Conservation (phyloP, 768 basidiomycete genomes). For the Dendrothele bispora region DNA sequence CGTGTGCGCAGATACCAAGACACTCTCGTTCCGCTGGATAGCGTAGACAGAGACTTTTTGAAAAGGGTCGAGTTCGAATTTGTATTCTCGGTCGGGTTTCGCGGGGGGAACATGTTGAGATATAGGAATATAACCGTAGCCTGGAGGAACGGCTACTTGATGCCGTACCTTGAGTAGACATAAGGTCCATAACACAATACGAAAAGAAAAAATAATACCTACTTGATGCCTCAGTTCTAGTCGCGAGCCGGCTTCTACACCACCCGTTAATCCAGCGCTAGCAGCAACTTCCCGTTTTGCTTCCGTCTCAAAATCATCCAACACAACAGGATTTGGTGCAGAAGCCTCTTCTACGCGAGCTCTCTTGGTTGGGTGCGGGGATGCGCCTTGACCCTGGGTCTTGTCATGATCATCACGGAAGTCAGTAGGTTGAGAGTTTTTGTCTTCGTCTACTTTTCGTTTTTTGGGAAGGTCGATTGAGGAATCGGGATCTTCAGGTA, state of each 20-base stretch:
- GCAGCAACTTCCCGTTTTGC: conserved; percentile 90
- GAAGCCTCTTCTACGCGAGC: not conserved
- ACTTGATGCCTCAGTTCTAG: conserved; percentile 85
- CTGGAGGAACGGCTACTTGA: conserved; percentile 93
- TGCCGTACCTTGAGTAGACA: conserved; percentile 71
- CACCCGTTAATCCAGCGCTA: conserved; percentile 81
- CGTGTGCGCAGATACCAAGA: conserved; percentile 97
- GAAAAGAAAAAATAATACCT: conserved; percentile 15
- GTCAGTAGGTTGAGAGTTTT: too few species aligned
- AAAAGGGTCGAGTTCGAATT: conserved; percentile 96
- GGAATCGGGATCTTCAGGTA: conserved; percentile 22
- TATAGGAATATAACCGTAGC: conserved; percentile 89
- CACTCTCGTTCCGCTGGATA: conserved; percentile 96
- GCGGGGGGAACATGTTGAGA: conserved; percentile 87
- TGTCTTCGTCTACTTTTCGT: conserved; percentile 40
- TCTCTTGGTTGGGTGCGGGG: not conserved
- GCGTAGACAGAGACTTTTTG: conserved; percentile 93
- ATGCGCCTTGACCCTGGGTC: not conserved
- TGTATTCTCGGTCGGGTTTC: conserved; percentile 91
- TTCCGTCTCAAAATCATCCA: conserved; percentile 95
- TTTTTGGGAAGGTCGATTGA: conserved; percentile 30
- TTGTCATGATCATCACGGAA: conserved; percentile 36
- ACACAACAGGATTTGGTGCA: conserved; percentile 66
- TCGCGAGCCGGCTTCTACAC: conserved; percentile 63
- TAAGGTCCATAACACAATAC: not conserved